Base-by-base conservation (phyloP, 2,329 filamentous ascomycete species). In the Fusarium algeriense region DNA sequence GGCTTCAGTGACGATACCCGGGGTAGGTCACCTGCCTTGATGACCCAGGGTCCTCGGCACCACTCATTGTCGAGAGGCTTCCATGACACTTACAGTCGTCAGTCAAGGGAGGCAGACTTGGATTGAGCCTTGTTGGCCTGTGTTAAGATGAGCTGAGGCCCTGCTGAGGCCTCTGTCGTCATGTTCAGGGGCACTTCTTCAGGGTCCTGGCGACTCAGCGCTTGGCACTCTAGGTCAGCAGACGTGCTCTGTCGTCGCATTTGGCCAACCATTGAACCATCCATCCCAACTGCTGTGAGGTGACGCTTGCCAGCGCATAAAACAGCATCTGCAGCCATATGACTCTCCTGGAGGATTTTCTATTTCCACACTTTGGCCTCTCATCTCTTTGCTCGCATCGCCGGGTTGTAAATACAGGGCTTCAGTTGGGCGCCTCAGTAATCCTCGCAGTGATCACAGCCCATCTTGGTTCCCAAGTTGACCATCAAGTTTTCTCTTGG, bases 261-360 rank as follows among this genome's bases (percentile, higher is more conserved):
- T 65, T 73, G 35, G 60, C 61, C 67, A 50, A 50, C 48, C 60
- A 58, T 61, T 30, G 30, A 70, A 61, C 65, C 60, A 58, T 61
- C 61, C 62, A 60, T 62, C 56, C 59, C 60, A 67, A 60, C 61
- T 55, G 43, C 43, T 37, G 44, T 50, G 56, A 63, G 49, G 49
- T 67, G 49, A 65, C 61, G 63, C 70, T 68, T 75, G 74, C 70
- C 74, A 76, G 61, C 74, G 73, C 74, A 76, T 75, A 72, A 76
- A 75, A 75, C 72, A 64, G 37, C 67, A 62, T 67, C 43, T 64
- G 53, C 70, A 70, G 46, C 70, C 74, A 65, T 70, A 75, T 76
- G 74, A 76, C 74, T 71, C 40, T 67, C 32, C 41, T 56, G 12
- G 10, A 62, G 23, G 44, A 43, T 43, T 20, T 45, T 67, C 28